A percentile compares a stretch with the other conserved stretches of the same genome.
phyloP scores from a whole-genome alignment of 768 basidiomycete genomes.

The Cystobasidium tubakii region DNA sequence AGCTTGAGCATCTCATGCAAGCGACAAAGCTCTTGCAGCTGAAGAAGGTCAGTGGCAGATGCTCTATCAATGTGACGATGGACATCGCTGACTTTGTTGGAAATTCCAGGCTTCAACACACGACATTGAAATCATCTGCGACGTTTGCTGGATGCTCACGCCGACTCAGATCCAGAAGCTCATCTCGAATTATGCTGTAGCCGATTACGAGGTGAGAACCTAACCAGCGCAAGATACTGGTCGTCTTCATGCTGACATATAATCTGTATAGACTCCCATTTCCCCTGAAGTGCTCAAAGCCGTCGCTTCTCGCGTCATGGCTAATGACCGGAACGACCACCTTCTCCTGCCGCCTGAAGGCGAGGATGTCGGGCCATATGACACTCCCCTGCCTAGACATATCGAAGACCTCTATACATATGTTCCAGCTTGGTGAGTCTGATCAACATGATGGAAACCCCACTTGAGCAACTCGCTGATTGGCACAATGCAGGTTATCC shows the following conservation, averaged over 20 bases:
- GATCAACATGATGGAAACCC: background rate
- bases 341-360: constrained; percentile 90
- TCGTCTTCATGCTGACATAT: background rate
- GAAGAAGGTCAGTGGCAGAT: constrained; percentile 61
- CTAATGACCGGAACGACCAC: constrained; percentile 95
- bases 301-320: constrained; percentile 88
- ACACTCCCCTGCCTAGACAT: constrained; percentile 85
- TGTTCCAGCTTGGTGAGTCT: constrained; percentile 56
- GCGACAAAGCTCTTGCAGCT: constrained; percentile 95
- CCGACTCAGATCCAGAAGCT: constrained; percentile 99
- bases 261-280: constrained; percentile 69
- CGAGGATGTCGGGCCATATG: constrained; percentile 93
- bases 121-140: constrained; percentile 87
- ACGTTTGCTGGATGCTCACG: constrained; percentile 98
- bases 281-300: constrained; percentile 94
- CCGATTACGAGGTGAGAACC: constrained; percentile 80
- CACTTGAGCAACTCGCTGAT: background rate
- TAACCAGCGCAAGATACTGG: background rate
- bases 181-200: constrained; percentile 86
- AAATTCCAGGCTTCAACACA: constrained; percentile 70
- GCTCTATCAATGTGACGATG: constrained; percentile 80
- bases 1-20: constrained; percentile 98
- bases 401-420: constrained; percentile 95
- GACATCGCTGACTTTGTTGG: constrained; percentile 54
- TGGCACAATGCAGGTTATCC: background rate